These are phyloP conservation scores for Ustilago curta DNA, from an alignment of 1,284 basidiomycete species.

Conservation along the genomic window DNA sequence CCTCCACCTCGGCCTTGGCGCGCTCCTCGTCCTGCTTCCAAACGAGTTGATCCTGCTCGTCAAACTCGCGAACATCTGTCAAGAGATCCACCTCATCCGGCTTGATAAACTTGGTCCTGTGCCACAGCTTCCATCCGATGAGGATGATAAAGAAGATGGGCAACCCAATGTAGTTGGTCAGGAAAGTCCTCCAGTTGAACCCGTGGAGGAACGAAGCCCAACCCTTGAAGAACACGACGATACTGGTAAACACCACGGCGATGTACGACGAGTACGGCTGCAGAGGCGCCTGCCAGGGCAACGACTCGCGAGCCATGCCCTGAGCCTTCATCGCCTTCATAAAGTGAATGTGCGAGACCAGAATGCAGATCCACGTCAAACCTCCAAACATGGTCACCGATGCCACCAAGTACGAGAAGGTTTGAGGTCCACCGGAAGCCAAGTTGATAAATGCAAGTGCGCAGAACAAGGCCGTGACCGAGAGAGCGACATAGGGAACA, in stretches of 20 bases:
- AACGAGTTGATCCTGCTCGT: slow-evolving; percentile 39
- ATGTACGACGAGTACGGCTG: slow-evolving; percentile 73
- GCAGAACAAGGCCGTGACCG: slow-evolving; percentile 76
- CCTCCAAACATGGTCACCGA: slow-evolving; percentile 71
- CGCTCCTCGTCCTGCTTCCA: slow-evolving; percentile 54
- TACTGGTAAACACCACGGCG: slow-evolving; percentile 72
- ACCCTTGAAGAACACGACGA: slow-evolving; percentile 78
- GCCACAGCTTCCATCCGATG: slow-evolving; percentile 60
- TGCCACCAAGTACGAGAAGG: slow-evolving; percentile 36
- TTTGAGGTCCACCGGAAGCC: slow-evolving; percentile 73
- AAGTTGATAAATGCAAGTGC: slow-evolving; percentile 77
- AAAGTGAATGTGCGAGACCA: slow-evolving; percentile 83
- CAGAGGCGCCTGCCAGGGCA: slow-evolving; percentile 73
- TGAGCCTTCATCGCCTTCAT: slow-evolving; percentile 80
- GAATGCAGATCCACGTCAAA: slow-evolving; percentile 75
- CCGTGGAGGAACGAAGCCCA: slow-evolving; percentile 74
- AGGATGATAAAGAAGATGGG: slow-evolving; percentile 56
- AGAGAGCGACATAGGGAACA: slow-evolving; percentile 71
- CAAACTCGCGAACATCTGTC: slow-evolving; percentile 51
- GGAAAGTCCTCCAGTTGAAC: slow-evolving; percentile 78
- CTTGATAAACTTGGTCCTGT: slow-evolving; percentile 46
- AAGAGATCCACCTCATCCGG: slow-evolving; percentile 59
- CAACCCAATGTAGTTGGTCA: slow-evolving; percentile 72
- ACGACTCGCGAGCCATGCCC: slow-evolving; percentile 76
- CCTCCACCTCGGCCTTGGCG: slow-evolving; percentile 6